Percentiles rank a stretch among this genome's conserved stretches.
Evolutionary conservation across 106 monocot species (phyloP).

Genomic region (Dioscorea dumetorum): DNA sequence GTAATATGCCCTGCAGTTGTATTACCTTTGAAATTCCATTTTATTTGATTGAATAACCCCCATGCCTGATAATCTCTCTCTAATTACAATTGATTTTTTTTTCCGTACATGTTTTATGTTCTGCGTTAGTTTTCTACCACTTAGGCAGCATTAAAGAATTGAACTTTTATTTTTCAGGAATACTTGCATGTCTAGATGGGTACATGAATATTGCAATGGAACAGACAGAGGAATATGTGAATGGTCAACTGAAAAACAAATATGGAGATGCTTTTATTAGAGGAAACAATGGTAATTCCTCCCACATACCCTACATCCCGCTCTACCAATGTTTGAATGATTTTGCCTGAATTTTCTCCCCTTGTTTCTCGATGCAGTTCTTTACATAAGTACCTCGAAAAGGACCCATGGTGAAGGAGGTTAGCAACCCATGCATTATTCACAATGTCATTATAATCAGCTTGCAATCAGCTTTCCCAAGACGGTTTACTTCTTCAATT

Average conservation of each 20-base stretch:
- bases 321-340: neutral
- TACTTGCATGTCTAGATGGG: slow-evolving; percentile 94
- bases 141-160: too few species aligned
- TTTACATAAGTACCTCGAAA: slow-evolving; percentile 88
- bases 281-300: slow-evolving; percentile 84
- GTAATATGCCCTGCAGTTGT: too few species aligned
- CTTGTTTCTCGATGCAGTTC: slow-evolving; percentile 50
- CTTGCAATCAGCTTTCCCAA: too few species aligned
- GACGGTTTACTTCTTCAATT: too few species aligned
- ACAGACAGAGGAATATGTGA: slow-evolving; percentile 97
- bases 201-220: slow-evolving; percentile 99
- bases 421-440: neutral
- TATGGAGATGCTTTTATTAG: slow-evolving; percentile 99
- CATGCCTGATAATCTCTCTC: too few species aligned
- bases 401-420: slow-evolving; percentile 59
- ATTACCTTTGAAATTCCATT: too few species aligned
- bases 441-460: too few species aligned
- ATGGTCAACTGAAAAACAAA: slow-evolving; percentile 97
- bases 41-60: too few species aligned
- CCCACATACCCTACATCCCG: neutral
- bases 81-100: too few species aligned
- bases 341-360: neutral
- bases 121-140: too few species aligned
- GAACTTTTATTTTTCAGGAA: slow-evolving; percentile 35
- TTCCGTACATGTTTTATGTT: too few species aligned